phyloP scores from a whole-genome alignment of 345 rosid species.

The Jatropha curcas region DNA sequence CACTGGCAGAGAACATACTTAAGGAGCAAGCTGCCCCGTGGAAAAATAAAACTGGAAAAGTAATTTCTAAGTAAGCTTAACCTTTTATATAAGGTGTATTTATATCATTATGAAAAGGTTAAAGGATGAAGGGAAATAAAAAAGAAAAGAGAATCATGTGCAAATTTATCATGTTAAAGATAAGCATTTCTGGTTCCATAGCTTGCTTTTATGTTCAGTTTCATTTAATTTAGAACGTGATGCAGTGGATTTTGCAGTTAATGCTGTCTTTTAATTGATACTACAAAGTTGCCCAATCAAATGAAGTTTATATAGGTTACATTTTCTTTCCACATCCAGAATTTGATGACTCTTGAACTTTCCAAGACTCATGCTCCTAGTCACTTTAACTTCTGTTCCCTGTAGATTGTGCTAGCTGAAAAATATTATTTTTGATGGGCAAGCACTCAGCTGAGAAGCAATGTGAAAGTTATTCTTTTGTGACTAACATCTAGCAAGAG shows the following conservation, averaged over 20 bases:
- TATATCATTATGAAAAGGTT: not conserved
- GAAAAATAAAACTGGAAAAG: slow-evolving; percentile 60
- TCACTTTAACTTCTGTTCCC: not conserved
- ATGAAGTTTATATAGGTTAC: not conserved
- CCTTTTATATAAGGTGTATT: slow-evolving; percentile 28
- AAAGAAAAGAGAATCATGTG: not conserved
- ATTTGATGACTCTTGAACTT: not conserved
- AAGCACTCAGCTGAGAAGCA: not conserved
- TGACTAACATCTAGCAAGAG: not conserved
- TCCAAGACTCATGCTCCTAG: not conserved
- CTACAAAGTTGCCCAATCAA: not conserved
- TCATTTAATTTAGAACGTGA: not conserved
- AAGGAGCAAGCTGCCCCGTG: slow-evolving; percentile 48
- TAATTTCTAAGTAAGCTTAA: slow-evolving; percentile 55
- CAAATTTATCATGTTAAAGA: not conserved
- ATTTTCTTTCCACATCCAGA: not conserved
- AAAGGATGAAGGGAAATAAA: slow-evolving; percentile 4
- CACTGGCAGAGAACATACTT: slow-evolving; percentile 50
- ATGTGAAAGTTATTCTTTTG: not conserved
- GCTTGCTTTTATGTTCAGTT: not conserved
- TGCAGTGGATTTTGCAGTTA: not conserved
- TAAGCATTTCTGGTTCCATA: slow-evolving; percentile 2
- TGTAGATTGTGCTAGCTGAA: slow-evolving; percentile 5
- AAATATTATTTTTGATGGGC: not conserved
- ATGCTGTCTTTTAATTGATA: not conserved